Percentiles rank a stretch among this genome's conserved stretches.
phyloP scores from a whole-genome alignment of 73 alveolate species.

The Durusdinium trenchii region DNA sequence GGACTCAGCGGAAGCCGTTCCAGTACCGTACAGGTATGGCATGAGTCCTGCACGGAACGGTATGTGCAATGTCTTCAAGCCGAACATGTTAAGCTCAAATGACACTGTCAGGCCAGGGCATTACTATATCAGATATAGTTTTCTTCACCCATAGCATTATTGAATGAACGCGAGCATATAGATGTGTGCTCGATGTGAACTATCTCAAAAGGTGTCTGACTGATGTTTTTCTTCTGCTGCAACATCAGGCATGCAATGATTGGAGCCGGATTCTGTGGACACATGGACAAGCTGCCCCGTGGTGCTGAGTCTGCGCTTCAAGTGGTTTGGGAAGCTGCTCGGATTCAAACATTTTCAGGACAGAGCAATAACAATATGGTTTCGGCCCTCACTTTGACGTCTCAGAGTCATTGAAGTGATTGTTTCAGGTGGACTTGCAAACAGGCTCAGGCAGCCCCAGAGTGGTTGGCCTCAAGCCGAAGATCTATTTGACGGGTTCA shows the following conservation, averaged over 20 bases:
- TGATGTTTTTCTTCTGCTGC: background rate
- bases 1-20: background rate
- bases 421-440: background rate
- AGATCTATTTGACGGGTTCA: background rate
- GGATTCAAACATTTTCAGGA: background rate
- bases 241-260: background rate
- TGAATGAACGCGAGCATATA: too few relatives aligned
- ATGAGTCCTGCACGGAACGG: background rate
- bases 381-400: background rate
- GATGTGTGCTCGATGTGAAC: background rate
- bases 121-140: too few relatives aligned
- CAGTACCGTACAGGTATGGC: background rate
- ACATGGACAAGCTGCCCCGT: conserved; percentile 13
- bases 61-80: background rate
- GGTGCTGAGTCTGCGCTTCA: background rate
- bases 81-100: background rate
- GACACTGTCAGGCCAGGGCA: background rate
- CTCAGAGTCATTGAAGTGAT: background rate
- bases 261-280: background rate
- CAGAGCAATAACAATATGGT: background rate
- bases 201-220: background rate
- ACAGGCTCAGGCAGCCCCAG: background rate
- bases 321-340: background rate
- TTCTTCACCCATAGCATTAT: too few relatives aligned
- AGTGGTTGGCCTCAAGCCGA: background rate